Conservation (phyloP, 345 rosid genomes). For the Euphorbia pulcherrima region DNA sequence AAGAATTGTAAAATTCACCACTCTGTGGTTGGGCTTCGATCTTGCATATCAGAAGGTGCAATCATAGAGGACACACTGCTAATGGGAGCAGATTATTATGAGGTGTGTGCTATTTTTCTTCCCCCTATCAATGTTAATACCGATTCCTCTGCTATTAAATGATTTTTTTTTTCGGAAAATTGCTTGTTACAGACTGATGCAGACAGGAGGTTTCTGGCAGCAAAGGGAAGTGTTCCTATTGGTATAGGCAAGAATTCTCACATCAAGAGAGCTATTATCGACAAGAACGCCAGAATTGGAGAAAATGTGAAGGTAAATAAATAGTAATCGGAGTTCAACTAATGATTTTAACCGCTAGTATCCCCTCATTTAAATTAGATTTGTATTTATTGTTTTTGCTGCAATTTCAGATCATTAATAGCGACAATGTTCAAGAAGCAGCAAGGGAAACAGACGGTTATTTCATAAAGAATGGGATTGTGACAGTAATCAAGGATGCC, state of each 20-base stretch:
- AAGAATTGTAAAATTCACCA: constrained; percentile 95
- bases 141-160: not conserved
- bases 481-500: constrained; percentile 91
- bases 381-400: not conserved
- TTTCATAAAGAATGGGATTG: constrained; percentile 95
- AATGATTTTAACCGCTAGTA: not conserved
- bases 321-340: not conserved
- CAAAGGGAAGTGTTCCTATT: constrained; percentile 87
- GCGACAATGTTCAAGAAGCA: constrained; percentile 85
- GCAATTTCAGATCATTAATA: constrained; percentile 67
- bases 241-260: constrained; percentile 86
- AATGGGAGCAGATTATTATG: constrained; percentile 98
- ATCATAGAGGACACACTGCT: constrained; percentile 81
- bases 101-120: too few relatives aligned
- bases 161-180: constrained; percentile 5
- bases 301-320: constrained; percentile 83
- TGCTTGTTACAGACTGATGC: constrained; percentile 62
- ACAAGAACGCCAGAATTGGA: constrained; percentile 92
- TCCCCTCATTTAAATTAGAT: not conserved
- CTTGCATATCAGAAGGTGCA: constrained; percentile 95
- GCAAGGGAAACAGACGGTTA: constrained; percentile 95
- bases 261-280: constrained; percentile 87
- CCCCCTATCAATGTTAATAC: too few relatives aligned
- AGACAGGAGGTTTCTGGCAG: constrained; percentile 73
- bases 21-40: constrained; percentile 89